These are phyloP conservation scores for Tripterygium wilfordii DNA, from an alignment of 177 flowering plant genomes.

Conservation along the genomic window DNA sequence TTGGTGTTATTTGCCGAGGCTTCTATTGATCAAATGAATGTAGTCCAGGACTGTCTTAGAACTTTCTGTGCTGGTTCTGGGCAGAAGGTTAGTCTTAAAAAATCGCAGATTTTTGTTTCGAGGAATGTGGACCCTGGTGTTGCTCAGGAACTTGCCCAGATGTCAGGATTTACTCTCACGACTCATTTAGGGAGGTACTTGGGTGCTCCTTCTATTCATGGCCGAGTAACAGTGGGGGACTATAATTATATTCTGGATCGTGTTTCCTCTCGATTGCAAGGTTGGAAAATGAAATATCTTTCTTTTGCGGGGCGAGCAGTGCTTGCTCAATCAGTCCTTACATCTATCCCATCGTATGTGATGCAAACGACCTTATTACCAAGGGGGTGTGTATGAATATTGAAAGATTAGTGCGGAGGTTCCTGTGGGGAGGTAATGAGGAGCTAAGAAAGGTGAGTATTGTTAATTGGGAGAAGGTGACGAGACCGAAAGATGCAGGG, in stretches of 20 bases:
- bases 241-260: not conserved
- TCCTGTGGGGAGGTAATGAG: not conserved
- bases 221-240: not conserved
- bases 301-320: not conserved
- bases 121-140: not conserved
- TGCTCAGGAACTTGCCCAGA: not conserved
- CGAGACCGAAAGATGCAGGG: not conserved
- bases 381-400: not conserved
- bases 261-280: not conserved
- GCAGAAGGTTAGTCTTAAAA: not conserved
- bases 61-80: not conserved
- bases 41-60: not conserved
- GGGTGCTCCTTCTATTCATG: not conserved
- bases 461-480: not conserved
- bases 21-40: not conserved
- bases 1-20: too few species aligned
- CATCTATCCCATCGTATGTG: not conserved
- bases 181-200: not conserved
- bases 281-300: not conserved
- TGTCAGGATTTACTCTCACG: not conserved
- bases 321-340: not conserved
- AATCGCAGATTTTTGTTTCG: not conserved
- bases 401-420: not conserved
- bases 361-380: not conserved
- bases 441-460: not conserved